Evolutionary conservation across 148 eudicot genomes (phyloP).

Genomic region (Amaranthus cruentus): DNA sequence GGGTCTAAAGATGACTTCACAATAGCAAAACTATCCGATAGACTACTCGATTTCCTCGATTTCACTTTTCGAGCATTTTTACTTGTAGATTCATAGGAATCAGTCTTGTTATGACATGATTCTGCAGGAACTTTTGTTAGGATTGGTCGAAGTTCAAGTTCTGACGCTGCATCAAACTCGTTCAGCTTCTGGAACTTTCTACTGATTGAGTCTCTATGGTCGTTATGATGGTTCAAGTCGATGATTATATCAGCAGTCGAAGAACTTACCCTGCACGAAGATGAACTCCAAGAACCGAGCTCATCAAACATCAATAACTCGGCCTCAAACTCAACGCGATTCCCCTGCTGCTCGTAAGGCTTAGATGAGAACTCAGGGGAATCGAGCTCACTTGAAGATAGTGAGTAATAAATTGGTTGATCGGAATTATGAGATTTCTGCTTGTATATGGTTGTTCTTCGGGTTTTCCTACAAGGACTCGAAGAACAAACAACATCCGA

Average conservation of each 20-base stretch:
- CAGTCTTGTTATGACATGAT: background rate
- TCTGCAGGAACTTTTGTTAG: slow-evolving; percentile 33
- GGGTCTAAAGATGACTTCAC: slow-evolving; percentile 58
- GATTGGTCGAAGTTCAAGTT: slow-evolving; percentile 44
- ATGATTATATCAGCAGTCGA: slow-evolving; percentile 41
- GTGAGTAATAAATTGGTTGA: slow-evolving; percentile 28
- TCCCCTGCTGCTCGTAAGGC: background rate
- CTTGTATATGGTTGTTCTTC: slow-evolving; percentile 40
- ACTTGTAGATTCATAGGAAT: background rate
- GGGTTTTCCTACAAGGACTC: slow-evolving; percentile 10
- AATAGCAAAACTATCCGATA: slow-evolving; percentile 35
- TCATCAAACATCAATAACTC: slow-evolving; percentile 17
- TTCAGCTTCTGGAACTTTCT: slow-evolving; percentile 10
- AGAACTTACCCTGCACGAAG: slow-evolving; percentile 15
- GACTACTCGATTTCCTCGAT: slow-evolving; percentile 6
- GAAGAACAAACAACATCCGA: slow-evolving; percentile 18
- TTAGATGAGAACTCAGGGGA: slow-evolving; percentile 15
- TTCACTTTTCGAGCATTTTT: background rate
- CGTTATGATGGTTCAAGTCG: slow-evolving; percentile 28
- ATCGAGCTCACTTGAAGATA: slow-evolving; percentile 29
- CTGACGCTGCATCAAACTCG: slow-evolving; percentile 21
- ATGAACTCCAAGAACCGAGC: slow-evolving; percentile 12
- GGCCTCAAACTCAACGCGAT: background rate
- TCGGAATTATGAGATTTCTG: slow-evolving; percentile 1
- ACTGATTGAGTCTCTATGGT: background rate